Base-by-base conservation (phyloP, 2,329 filamentous ascomycete genomes). In the Allantophomopsis lycopodina region DNA sequence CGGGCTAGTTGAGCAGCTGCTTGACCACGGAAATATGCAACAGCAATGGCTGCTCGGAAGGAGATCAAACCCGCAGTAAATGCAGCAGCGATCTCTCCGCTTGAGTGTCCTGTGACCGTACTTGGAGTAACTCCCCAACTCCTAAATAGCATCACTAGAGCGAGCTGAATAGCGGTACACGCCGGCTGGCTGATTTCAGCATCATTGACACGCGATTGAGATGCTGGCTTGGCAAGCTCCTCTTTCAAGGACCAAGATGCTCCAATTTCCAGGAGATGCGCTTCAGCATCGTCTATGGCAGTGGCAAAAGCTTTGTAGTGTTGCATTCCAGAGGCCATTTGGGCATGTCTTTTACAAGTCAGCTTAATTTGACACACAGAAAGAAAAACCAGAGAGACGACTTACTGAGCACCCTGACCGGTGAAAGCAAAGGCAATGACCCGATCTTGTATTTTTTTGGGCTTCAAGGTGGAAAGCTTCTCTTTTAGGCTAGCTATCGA, bases 101-200 rank as follows among this genome's bases (percentile, higher is more conserved):
- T 44, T 2, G 49, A 51, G 34, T 53, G 51, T 1, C 51, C 50
- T 15, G 48, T 43, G 4, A 50, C 46, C 7, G 39, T 41, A n/a
- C 36, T 10, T 4, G 47, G 47, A 4, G 10, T 16, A n/a, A 54
- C 40, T 13, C 42, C 45, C 44, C 42, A 47, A n/a, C 31, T 36
- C 5, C 21, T 31, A 20, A 59, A 44, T 1, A 58, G 41, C n/a
- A 54, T 48, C 1, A 59, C 47, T 1, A 60, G 37, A 17, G 39
- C 56, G n/a, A 61, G 42, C 41, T 60, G 59, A 2, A 61, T n/a
- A 2, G 55, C 55, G 7, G 56, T 58, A 36, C 52, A 58, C 2
- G 54, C 12, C 4, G 59, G 50, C 33, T 59, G 55, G 15, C 15
- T 32, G 14, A 42, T 11, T 5, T 36, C n/a, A 13, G 32, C 13